Conservation (phyloP, 2,329 filamentous ascomycete genomes). For the Aureobasidium sp. region DNA sequence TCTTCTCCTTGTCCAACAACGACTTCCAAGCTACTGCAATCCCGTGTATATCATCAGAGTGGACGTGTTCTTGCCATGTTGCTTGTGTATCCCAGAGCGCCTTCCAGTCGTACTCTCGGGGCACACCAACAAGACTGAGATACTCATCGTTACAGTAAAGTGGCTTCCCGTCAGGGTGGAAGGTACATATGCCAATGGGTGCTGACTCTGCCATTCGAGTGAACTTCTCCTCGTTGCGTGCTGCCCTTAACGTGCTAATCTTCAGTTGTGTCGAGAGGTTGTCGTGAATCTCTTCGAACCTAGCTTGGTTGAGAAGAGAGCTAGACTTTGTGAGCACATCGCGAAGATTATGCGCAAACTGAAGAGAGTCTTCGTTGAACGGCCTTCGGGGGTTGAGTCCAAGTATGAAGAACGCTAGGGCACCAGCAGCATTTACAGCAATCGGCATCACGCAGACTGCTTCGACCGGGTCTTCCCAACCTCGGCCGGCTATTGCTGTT, state of each 20-base stretch:
- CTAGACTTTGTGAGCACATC: slow-evolving; percentile 33
- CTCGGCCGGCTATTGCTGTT: slow-evolving; percentile 6
- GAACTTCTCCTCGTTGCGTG: slow-evolving; percentile 32
- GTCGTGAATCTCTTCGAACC: slow-evolving; percentile 29
- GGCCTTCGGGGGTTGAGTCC: slow-evolving; percentile 32
- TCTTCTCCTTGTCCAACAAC: slow-evolving; percentile 24
- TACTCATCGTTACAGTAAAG: slow-evolving; percentile 36
- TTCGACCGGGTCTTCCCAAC: slow-evolving; percentile 9
- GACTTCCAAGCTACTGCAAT: slow-evolving; percentile 27
- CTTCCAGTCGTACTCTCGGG: slow-evolving; percentile 18
- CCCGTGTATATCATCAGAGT: slow-evolving; percentile 27
- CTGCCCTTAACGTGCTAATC: slow-evolving; percentile 24
- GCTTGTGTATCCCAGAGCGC: slow-evolving; percentile 19
- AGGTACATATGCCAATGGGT: slow-evolving; percentile 35
- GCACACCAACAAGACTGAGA: slow-evolving; percentile 27
- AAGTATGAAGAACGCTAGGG: slow-evolving; percentile 33
- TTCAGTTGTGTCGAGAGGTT: slow-evolving; percentile 30
- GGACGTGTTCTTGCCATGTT: slow-evolving; percentile 20
- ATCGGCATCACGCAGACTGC: slow-evolving; percentile 15
- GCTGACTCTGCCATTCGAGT: slow-evolving; percentile 32
- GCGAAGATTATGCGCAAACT: slow-evolving; percentile 30
- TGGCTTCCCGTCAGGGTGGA: slow-evolving; percentile 27
- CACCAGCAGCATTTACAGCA: slow-evolving; percentile 26
- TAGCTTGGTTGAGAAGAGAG: slow-evolving; percentile 31
- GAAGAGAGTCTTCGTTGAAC: slow-evolving; percentile 32